phyloP scores from a whole-genome alignment of 129 eudicot species.

The Mikania micrantha region DNA sequence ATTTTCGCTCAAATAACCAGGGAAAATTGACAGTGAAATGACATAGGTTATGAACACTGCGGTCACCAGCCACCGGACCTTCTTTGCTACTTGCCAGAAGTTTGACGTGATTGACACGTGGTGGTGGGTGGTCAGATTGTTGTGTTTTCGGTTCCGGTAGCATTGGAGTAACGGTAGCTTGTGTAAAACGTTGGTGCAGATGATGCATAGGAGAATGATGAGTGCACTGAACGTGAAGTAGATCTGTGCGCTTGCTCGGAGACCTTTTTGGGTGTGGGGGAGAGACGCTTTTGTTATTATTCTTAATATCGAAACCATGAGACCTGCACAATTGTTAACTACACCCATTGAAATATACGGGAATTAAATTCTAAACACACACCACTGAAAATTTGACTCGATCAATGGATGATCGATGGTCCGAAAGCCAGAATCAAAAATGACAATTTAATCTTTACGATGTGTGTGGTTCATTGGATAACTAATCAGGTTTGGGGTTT shows the following conservation, averaged over 20 bases:
- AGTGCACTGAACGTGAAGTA: constrained; percentile 36
- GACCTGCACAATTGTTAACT: too few relatives aligned
- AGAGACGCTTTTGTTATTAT: constrained; percentile 39
- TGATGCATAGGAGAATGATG: constrained; percentile 23
- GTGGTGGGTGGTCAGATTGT: neutral
- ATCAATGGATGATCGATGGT: too few relatives aligned
- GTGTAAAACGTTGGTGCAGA: constrained; percentile 36
- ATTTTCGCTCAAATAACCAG: constrained; percentile 39
- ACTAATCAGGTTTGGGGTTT: too few relatives aligned
- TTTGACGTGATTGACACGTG: constrained; percentile 1
- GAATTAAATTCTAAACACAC: too few relatives aligned
- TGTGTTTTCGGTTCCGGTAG: constrained; percentile 4
- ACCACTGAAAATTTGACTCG: too few relatives aligned
- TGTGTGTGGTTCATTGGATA: too few relatives aligned
- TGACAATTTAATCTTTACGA: too few relatives aligned
- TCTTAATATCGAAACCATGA: constrained; percentile 28
- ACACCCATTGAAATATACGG: too few relatives aligned
- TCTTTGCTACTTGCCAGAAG: constrained; percentile 21
- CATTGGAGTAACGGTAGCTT: constrained; percentile 25
- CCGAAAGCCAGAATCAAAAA: too few relatives aligned
- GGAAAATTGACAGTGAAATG: constrained; percentile 40
- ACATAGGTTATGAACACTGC: constrained; percentile 20
- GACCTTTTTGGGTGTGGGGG: constrained; percentile 22
- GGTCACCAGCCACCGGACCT: constrained; percentile 21
- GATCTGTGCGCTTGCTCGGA: constrained; percentile 33